These are phyloP conservation scores for Cardiospermum halicacabum DNA, from an alignment of 345 rosid species.

Conservation along the genomic window DNA sequence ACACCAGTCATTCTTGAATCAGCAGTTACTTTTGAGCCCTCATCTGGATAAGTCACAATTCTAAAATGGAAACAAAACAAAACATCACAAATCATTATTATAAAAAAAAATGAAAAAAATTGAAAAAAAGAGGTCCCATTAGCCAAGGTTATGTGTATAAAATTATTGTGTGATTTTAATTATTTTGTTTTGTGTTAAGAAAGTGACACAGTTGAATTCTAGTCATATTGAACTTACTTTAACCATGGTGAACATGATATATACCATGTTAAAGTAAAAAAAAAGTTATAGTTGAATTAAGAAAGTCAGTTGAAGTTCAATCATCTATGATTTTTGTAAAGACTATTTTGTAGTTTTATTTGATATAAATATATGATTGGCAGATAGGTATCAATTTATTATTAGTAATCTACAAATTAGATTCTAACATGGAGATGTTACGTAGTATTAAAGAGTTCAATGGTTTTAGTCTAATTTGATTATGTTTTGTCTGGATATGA, in stretches of 20 bases:
- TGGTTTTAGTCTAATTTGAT: not conserved
- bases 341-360: too few species aligned
- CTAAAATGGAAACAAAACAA: not conserved
- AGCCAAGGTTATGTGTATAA: slow-evolving; percentile 15
- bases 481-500: not conserved
- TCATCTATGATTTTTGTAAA: slow-evolving; percentile 20
- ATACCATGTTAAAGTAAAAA: slow-evolving; percentile 20
- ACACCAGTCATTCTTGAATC: slow-evolving; percentile 45
- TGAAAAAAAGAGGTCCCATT: slow-evolving; percentile 8
- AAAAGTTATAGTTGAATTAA: not conserved
- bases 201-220: slow-evolving; percentile 17
- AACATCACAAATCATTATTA: not conserved
- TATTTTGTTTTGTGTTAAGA: slow-evolving; percentile 2
- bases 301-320: not conserved
- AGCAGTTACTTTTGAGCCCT: slow-evolving; percentile 46
- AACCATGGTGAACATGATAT: slow-evolving; percentile 20
- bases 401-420: too few species aligned
- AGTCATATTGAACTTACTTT: slow-evolving; percentile 17
- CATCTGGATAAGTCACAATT: slow-evolving; percentile 31
- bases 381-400: too few species aligned
- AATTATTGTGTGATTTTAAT: slow-evolving; percentile 13
- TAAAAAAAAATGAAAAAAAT: not conserved
- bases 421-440: too few species aligned
- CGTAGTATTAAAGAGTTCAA: not conserved
- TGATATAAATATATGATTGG: too few species aligned